Evolutionary conservation across 1,139 yeast genomes (phyloP), one percentile per base, ranked within the genome.

Genomic region (Candida sanyaensis): DNA sequence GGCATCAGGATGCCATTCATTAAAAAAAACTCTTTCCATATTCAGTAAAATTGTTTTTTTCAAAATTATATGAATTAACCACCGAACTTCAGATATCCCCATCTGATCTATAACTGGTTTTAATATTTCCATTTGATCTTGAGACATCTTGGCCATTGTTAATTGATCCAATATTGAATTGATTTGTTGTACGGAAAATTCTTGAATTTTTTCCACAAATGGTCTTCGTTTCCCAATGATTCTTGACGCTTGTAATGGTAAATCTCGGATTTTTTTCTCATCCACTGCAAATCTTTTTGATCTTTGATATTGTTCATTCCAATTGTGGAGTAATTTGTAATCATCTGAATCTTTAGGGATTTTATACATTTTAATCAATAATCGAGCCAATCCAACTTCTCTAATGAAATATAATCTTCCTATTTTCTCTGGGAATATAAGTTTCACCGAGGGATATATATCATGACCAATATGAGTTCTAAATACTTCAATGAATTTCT

Each of bases 1-100:
- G 0, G 96, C 95, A 62, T 89, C 92, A 0, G 92, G 92, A 60
- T 91, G 96, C 91, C 95, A 90, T 31, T 70, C 60, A n/a, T 66
- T 60, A 41, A 90, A 69, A 50, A 90, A 73, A n/a, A 75, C 68
- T 45, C 77, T 73, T 56, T 88, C 96, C 48, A 84, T 77, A 11
- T 82, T 77, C 2, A 83, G 80, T 28, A 88, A 65, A 12, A 83
- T 70, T 47, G 82, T 75, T 48, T 74, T 74, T 55, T 86, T 84
- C 38, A 92, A 64, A 5, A 91, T 65, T 10, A 88, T 84, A 49
- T 86, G 83, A 48, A 88, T 73, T 31, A 89, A 69, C 81, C 88
- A 90, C 41, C 84, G 73, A 44, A 90, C 64, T 61, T 91, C 97
- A 6, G 78, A 71, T 21, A 84, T 78, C 32, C 81, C 72, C 78